A percentile compares a stretch with the other conserved stretches of the same genome.
Conservation (phyloP, 352 stramenopile genomes). For the Blastocystis sp. region DNA sequence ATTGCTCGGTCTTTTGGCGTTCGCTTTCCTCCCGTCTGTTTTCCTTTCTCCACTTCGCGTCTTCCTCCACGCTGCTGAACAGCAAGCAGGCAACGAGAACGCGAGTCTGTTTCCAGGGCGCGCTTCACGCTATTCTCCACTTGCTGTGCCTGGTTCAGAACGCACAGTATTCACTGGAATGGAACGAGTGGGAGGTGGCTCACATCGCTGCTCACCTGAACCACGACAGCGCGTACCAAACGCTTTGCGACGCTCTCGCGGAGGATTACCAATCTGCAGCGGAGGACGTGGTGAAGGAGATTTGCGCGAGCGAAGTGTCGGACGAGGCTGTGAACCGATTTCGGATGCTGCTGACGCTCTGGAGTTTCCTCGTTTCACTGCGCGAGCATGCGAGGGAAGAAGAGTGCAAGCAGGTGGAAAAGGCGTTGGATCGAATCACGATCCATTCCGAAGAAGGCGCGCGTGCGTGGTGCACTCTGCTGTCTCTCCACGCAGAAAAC, state of each 20-base stretch:
- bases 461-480: constrained; percentile 1
- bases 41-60: background rate
- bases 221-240: background rate
- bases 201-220: background rate
- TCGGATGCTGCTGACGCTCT: background rate
- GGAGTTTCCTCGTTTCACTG: background rate
- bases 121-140: background rate
- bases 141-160: background rate
- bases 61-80: background rate
- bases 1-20: background rate
- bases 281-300: background rate
- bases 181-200: background rate
- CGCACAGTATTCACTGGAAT: background rate
- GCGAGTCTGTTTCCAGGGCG: background rate
- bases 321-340: background rate
- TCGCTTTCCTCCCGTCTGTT: background rate
- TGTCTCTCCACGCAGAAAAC: background rate
- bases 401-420: background rate
- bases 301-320: background rate
- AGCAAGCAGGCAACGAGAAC: background rate
- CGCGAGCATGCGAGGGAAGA: background rate
- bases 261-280: background rate
- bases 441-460: background rate
- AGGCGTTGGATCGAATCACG: background rate
- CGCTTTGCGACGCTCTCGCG: background rate